Percentiles rank a stretch among this genome's conserved stretches.
These are phyloP conservation scores for Passiflora organensis DNA, from an alignment of 345 rosid genomes.

Conservation along the genomic window DNA sequence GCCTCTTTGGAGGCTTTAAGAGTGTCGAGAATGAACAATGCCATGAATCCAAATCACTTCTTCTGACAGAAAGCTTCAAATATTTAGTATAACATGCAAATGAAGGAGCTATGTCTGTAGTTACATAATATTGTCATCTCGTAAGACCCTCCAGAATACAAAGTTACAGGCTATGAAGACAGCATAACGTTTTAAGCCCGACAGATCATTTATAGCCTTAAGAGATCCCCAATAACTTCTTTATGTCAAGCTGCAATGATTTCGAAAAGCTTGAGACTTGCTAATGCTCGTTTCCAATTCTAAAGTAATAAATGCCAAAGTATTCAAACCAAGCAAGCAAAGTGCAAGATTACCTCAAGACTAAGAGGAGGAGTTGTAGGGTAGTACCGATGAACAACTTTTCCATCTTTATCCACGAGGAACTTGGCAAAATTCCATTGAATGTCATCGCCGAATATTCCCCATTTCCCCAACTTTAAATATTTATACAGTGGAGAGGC, in stretches of 20 bases:
- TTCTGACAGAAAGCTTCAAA: too few relatives aligned
- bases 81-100: too few relatives aligned
- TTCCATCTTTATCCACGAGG: slow-evolving; percentile 22
- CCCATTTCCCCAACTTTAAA: slow-evolving; percentile 30
- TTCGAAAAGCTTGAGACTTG: neutral
- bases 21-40: too few relatives aligned
- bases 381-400: slow-evolving; percentile 28
- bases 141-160: too few relatives aligned
- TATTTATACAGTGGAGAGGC: slow-evolving; percentile 28
- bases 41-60: too few relatives aligned
- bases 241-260: slow-evolving; percentile 49
- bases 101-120: too few relatives aligned
- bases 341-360: slow-evolving; percentile 19
- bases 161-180: too few relatives aligned
- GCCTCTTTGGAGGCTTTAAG: too few relatives aligned
- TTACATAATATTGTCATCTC: too few relatives aligned
- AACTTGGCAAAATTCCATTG: slow-evolving; percentile 35
- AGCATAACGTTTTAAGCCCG: too few relatives aligned
- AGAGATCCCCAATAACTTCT: slow-evolving; percentile 40
- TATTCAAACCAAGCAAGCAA: too few relatives aligned
- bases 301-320: neutral
- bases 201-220: slow-evolving; percentile 2
- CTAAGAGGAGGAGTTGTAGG: slow-evolving; percentile 30
- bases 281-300: neutral
- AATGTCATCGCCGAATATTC: slow-evolving; percentile 30